Base-by-base conservation (phyloP, 2,329 filamentous ascomycete genomes). In the Chaetomiaceae sp. region DNA sequence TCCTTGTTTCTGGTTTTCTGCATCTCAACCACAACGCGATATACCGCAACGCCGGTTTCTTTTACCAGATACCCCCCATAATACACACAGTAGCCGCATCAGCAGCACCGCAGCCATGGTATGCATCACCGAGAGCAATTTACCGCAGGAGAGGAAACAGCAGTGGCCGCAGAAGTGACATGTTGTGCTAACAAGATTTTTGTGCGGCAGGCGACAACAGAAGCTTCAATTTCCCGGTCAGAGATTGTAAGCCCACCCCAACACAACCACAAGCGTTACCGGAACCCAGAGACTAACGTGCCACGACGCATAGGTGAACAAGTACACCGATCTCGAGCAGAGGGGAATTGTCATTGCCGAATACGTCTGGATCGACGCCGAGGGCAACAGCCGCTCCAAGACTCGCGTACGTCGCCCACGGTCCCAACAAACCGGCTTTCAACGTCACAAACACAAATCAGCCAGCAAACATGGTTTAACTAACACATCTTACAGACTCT, bases 361-460 rank as follows among this genome's bases (percentile, higher is more conserved):
- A 77, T 96, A 96, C 75, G 84, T 96, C 78, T 96, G 92, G 92
- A 86, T 96, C 69, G 91, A 96, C 68, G 78, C 87, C 60, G 73
- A 75, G 60, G 90, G 91, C 69, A 85, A 86, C 66, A 81, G 88
- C 63, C 90, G 93, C 66, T 96, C 90, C 70, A 99, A 97, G 79
- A 92, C 87, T 68, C 95, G 90, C 81, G 92, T 96, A 79, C 79
- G 89, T 78, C 62, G n/a, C n/a, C n/a, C n/a, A n/a, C n/a, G n/a
- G n/a, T n/a, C 57, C 19, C 37, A 9, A n/a, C 54, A 60, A 46
- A 39, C 50, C 33, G n/a, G 25, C 41, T 20, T 50, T 20, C 44
- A 25, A 13, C 9, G 6, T 35, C 23, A n/a, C n/a, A 13, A 40
- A 20, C 35, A 33, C 19, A 35, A 5, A 31, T n/a, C n/a, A 21